These are phyloP conservation scores for Acanthamoeba quina DNA, from an alignment of 208 protist species.

Conservation along the genomic window DNA sequence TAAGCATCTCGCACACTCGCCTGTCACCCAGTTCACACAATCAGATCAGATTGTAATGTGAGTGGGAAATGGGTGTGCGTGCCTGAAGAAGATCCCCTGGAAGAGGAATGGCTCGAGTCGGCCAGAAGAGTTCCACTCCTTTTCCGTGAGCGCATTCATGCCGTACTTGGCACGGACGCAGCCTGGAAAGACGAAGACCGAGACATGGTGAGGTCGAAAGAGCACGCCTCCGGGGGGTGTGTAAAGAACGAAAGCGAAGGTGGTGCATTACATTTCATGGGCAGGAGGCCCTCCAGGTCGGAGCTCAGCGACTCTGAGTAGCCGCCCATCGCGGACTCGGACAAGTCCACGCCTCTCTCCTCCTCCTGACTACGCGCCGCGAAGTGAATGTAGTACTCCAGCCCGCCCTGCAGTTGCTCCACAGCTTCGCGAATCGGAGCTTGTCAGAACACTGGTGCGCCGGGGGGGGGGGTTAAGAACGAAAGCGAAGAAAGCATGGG, in stretches of 20 bases:
- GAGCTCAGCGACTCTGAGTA: conserved; percentile 35
- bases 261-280: conserved; percentile 3
- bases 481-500: not conserved
- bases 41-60: not conserved
- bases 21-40: not conserved
- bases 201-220: not conserved
- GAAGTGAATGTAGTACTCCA: conserved; percentile 60
- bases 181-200: not conserved
- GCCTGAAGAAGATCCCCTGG: conserved; percentile 46
- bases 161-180: conserved; percentile 26
- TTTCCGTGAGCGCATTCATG: not conserved
- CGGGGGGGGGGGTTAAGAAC: not conserved
- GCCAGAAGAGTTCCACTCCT: not conserved
- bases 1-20: conserved; percentile 65
- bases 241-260: not conserved
- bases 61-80: not conserved
- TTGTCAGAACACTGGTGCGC: not conserved
- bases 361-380: conserved; percentile 5
- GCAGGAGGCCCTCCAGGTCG: not conserved
- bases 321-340: conserved; percentile 8
- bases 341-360: not conserved
- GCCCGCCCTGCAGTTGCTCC: conserved; percentile 34
- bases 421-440: not conserved
- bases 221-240: not conserved
- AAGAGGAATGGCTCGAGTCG: conserved; percentile 32